phyloP scores from a whole-genome alignment of 805 yeast genomes.

The Teunomyces atbi region DNA sequence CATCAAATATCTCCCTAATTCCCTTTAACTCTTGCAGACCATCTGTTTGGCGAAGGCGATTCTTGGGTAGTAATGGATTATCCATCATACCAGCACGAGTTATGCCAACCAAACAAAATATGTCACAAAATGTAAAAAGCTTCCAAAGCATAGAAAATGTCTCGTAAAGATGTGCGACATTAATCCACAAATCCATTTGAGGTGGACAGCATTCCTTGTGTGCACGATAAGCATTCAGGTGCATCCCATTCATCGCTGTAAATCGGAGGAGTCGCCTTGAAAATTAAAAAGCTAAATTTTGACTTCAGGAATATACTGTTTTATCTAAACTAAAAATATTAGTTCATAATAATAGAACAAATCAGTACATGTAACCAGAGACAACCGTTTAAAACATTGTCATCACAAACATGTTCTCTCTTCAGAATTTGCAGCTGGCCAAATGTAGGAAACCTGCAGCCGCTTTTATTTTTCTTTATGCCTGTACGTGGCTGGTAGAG shows the following conservation, averaged over 20 bases:
- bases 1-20: background rate
- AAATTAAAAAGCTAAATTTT: background rate
- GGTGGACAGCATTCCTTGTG: no score
- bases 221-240: no score
- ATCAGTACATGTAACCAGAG: no score
- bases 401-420: no score
- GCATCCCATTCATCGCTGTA: background rate
- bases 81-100: background rate
- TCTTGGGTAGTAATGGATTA: constrained; percentile 1
- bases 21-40: background rate
- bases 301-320: background rate
- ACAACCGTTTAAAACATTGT: no score
- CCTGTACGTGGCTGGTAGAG: background rate
- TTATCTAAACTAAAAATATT: background rate
- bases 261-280: background rate
- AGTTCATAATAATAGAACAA: background rate
- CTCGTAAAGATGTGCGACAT: background rate
- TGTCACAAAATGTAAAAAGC: background rate
- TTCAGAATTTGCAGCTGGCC: no score
- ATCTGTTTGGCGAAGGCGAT: background rate
- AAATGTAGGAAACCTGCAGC: background rate
- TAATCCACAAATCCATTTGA: no score
- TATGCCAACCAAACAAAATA: background rate
- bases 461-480: background rate
- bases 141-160: background rate